These are phyloP conservation scores for Xylaria telfairii DNA, from an alignment of 495 filamentous ascomycete genomes.

Conservation along the genomic window DNA sequence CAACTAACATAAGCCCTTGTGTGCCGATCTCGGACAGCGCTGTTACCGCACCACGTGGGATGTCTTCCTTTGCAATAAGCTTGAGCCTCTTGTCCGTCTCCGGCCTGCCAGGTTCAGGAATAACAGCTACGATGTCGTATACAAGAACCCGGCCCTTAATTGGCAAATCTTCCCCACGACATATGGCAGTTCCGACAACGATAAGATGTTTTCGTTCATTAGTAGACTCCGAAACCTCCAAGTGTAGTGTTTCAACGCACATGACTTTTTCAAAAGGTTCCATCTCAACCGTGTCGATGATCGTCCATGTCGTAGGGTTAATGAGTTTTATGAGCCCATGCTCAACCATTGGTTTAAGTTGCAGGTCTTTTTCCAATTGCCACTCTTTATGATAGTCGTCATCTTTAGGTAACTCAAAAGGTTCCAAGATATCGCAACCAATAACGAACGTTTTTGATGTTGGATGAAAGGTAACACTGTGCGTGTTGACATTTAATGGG, in stretches of 20 bases:
- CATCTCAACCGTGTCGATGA: conserved; percentile 76
- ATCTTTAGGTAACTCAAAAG: conserved; percentile 82
- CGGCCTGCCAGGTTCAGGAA: conserved; percentile 82
- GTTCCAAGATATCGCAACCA: conserved; percentile 66
- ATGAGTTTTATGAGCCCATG: conserved; percentile 75
- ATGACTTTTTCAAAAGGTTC: conserved; percentile 77
- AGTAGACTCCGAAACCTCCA: conserved; percentile 89
- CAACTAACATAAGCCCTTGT: conserved; percentile 87
- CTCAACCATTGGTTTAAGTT: conserved; percentile 71
- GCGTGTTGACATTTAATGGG: conserved; percentile 72
- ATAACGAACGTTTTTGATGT: conserved; percentile 77
- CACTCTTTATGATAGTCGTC: conserved; percentile 84
- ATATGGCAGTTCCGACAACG: conserved; percentile 81
- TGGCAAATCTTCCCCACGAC: conserved; percentile 86
- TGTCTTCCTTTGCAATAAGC: conserved; percentile 84
- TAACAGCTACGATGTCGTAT: conserved; percentile 88
- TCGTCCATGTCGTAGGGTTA: conserved; percentile 73
- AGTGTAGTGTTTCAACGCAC: conserved; percentile 79
- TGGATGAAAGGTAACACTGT: conserved; percentile 75
- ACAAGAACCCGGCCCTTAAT: conserved; percentile 87
- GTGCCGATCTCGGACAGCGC: conserved; percentile 86
- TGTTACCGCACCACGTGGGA: conserved; percentile 88
- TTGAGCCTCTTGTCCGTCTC: conserved; percentile 86
- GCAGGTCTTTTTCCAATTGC: conserved; percentile 67
- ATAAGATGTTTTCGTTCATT: conserved; percentile 82